These are phyloP conservation scores for Apiospora arundinis DNA, from an alignment of 2,329 filamentous ascomycete genomes.

Conservation along the genomic window DNA sequence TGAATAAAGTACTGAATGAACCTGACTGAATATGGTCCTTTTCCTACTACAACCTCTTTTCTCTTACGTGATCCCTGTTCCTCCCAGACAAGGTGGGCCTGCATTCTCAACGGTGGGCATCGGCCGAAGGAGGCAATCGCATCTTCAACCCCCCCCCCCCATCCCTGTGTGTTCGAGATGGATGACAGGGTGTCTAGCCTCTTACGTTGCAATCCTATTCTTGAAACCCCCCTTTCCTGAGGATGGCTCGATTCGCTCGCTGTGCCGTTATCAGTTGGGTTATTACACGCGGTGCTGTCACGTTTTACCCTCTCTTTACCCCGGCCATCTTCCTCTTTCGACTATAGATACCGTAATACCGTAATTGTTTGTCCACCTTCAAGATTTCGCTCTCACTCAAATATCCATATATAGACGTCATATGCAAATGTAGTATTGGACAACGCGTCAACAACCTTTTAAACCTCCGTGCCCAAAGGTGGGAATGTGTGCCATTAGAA, in stretches of 20 bases:
- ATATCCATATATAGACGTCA: constrained; percentile 8
- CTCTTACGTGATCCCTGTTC: neutral
- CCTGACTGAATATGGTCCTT: neutral
- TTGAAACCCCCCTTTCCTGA: constrained; percentile 7
- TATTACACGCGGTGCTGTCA: neutral
- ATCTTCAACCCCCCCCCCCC: neutral
- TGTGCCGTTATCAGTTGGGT: neutral
- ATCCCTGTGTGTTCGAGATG: constrained; percentile 18
- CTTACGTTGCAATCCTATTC: constrained; percentile 14
- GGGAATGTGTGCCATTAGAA: neutral
- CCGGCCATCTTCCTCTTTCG: neutral
- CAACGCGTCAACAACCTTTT: neutral
- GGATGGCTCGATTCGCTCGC: constrained; percentile 1
- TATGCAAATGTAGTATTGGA: neutral
- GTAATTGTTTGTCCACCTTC: too few relatives aligned
- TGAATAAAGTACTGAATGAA: too few relatives aligned
- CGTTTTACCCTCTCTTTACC: neutral
- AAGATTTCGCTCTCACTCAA: neutral
- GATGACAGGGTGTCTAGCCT: constrained; percentile 12
- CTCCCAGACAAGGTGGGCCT: constrained; percentile 13
- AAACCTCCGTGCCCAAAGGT: neutral
- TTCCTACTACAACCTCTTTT: neutral
- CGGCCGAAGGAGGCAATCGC: neutral
- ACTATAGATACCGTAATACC: neutral
- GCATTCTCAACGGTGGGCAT: constrained; percentile 1